Evolutionary conservation across 768 basidiomycete species (phyloP).

Genomic region (Butyriboletus loyo): DNA sequence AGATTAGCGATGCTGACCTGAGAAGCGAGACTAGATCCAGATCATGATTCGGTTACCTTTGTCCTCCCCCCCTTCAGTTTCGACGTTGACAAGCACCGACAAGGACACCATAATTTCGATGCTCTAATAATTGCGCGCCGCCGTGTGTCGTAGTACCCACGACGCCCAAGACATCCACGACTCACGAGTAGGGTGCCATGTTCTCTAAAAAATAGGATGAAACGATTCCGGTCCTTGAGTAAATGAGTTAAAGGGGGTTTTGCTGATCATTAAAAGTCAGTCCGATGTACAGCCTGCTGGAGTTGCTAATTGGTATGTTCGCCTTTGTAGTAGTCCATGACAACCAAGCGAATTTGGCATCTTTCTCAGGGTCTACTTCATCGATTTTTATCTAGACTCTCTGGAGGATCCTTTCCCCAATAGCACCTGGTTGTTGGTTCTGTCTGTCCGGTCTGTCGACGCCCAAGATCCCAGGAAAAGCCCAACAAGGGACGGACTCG

Average conservation of each 20-base stretch:
- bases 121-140: not conserved
- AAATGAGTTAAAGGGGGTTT: too few relatives aligned
- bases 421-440: conserved; percentile 8
- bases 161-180: not conserved
- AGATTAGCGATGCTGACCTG: not conserved
- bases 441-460: conserved; percentile 19
- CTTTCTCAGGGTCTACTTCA: not conserved
- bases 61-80: not conserved
- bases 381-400: not conserved
- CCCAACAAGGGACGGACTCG: not conserved
- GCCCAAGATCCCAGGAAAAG: not conserved
- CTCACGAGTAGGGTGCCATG: not conserved
- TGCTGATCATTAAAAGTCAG: too few relatives aligned
- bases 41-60: not conserved
- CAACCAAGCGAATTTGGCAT: not conserved
- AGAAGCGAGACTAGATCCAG: not conserved
- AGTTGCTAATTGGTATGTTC: too few relatives aligned
- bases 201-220: too few relatives aligned
- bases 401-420: not conserved
- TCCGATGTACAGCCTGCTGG: too few relatives aligned
- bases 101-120: not conserved
- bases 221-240: too few relatives aligned
- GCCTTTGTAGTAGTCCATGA: not conserved
- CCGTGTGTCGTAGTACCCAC: not conserved
- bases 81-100: not conserved